Conservation (phyloP, 2,329 filamentous ascomycete species). For the Paecilomyces sp. region DNA sequence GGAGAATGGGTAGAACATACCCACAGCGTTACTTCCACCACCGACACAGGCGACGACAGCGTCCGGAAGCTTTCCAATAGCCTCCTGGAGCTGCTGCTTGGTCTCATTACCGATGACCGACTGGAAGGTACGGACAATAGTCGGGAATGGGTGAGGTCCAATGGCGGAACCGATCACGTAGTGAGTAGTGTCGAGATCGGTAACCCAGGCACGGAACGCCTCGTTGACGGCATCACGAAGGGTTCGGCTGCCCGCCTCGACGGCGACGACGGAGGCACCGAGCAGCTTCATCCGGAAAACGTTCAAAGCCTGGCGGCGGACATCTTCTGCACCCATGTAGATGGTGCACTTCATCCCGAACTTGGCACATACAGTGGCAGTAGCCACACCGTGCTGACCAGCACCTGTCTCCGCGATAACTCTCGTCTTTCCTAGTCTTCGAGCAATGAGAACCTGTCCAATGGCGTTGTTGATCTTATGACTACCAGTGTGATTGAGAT, state of each 20-base stretch:
- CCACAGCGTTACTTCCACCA: conserved; percentile 87
- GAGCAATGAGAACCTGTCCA: conserved; percentile 82
- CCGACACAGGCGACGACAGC: conserved; percentile 96
- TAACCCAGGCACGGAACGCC: conserved; percentile 88
- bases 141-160: conserved; percentile 94
- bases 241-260: conserved; percentile 81
- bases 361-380: conserved; percentile 94
- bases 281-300: conserved; percentile 98
- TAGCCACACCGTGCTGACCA: conserved; percentile 95
- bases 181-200: conserved; percentile 86
- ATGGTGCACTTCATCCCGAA: conserved; percentile 98
- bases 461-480: conserved; percentile 99
- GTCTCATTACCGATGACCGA: conserved; percentile 94
- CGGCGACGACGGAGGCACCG: conserved; percentile 84
- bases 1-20: conserved; percentile 97
- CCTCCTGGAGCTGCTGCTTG: conserved; percentile 79
- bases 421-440: conserved; percentile 82
- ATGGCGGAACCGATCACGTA: conserved; percentile 98
- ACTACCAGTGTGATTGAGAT: conserved; percentile 93
- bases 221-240: conserved; percentile 90
- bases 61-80: conserved; percentile 83
- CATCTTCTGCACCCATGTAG: conserved; percentile 98
- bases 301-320: conserved; percentile 90
- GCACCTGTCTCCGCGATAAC: conserved; percentile 98
- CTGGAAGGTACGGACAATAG: conserved; percentile 95